phyloP scores from a whole-genome alignment of 2,329 filamentous ascomycete genomes.

The Xylaria sp. region DNA sequence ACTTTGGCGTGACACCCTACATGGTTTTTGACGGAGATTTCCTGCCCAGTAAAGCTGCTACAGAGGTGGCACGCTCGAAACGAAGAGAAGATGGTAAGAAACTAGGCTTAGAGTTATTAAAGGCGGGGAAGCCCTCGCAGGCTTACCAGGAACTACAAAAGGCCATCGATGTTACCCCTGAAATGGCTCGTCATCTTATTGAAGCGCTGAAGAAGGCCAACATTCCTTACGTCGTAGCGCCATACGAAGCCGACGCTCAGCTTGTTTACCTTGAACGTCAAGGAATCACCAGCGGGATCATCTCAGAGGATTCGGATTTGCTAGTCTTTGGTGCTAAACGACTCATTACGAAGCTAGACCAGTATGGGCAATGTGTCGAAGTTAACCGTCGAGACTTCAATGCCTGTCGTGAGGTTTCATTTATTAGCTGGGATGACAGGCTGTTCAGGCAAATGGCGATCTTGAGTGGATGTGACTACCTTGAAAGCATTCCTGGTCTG shows the following conservation, averaged over 20 bases:
- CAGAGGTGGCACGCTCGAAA: constrained; percentile 80
- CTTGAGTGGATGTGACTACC: constrained; percentile 94
- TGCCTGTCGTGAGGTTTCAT: constrained; percentile 84
- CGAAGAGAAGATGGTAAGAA: constrained; percentile 80
- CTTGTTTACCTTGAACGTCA: constrained; percentile 91
- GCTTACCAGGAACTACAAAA: constrained; percentile 92
- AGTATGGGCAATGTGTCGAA: constrained; percentile 92
- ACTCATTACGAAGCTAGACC: constrained; percentile 91
- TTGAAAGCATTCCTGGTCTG: constrained; percentile 84
- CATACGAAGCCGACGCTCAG: constrained; percentile 98
- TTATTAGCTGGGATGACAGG: constrained; percentile 90
- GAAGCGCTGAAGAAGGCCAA: constrained; percentile 85
- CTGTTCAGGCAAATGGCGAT: constrained; percentile 98
- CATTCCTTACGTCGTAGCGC: constrained; percentile 90
- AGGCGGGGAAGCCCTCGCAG: constrained; percentile 81
- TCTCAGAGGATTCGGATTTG: constrained; percentile 96
- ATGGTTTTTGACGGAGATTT: constrained; percentile 96
- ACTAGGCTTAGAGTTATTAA: constrained; percentile 80
- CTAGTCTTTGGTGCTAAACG: constrained; percentile 93
- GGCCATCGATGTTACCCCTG: constrained; percentile 91
- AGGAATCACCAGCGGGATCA: constrained; percentile 84
- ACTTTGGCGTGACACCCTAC: constrained; percentile 94
- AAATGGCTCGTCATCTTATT: constrained; percentile 93
- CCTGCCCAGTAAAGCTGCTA: constrained; percentile 90
- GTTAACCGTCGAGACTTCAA: constrained; percentile 91